Percentiles rank a stretch among this genome's conserved stretches.
Conservation (phyloP, 2,329 filamentous ascomycete species). For the Pseudocercospora fijiensis region DNA sequence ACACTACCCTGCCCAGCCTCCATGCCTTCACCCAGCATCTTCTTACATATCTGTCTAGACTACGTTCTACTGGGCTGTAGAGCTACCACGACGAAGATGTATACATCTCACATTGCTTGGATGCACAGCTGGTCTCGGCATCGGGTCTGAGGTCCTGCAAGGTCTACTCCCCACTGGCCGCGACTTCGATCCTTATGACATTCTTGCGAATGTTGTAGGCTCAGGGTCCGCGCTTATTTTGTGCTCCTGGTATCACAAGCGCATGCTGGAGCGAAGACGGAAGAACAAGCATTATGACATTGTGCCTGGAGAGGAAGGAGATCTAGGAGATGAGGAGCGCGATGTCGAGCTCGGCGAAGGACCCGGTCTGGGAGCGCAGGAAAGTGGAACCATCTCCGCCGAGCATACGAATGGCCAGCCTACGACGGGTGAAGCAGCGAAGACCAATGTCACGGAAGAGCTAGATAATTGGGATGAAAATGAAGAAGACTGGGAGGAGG, state of each 20-base stretch:
- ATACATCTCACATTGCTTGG: constrained; percentile 79
- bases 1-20: neutral
- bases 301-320: constrained; percentile 61
- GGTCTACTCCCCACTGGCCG: constrained; percentile 63
- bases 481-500: constrained; percentile 65
- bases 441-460: constrained; percentile 70
- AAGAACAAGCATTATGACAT: constrained; percentile 69
- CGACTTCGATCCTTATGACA: constrained; percentile 74
- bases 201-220: constrained; percentile 82
- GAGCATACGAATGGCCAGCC: constrained; percentile 29
- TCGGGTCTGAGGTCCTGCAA: constrained; percentile 76
- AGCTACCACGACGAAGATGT: constrained; percentile 81
- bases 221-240: constrained; percentile 69
- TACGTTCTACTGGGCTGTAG: constrained; percentile 92
- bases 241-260: constrained; percentile 88
- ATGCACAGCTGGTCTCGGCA: constrained; percentile 70
- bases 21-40: neutral
- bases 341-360: constrained; percentile 77
- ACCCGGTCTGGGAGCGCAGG: constrained; percentile 38
- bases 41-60: constrained; percentile 22
- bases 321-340: constrained; percentile 44
- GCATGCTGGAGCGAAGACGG: constrained; percentile 88
- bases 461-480: constrained; percentile 96
- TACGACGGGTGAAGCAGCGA: constrained; percentile 55
- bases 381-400: constrained; percentile 34